Evolutionary conservation across 768 basidiomycete species (phyloP).

Genomic region (Boletus rufocinnamomeus): DNA sequence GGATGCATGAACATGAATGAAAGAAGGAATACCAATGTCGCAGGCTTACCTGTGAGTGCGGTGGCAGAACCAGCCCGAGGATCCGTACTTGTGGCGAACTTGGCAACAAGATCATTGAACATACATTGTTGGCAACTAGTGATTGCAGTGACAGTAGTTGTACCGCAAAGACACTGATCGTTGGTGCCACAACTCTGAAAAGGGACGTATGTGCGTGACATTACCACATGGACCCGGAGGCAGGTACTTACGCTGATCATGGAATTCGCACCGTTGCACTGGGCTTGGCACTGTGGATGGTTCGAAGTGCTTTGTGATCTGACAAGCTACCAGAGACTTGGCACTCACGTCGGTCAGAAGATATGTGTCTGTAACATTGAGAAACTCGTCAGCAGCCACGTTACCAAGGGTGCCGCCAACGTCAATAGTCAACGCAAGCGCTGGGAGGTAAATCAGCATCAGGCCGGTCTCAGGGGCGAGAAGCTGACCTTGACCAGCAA

Average conservation of each 20-base stretch:
- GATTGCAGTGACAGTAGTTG: conserved; percentile 44
- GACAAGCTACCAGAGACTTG: background rate
- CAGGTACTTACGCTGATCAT: conserved; percentile 27
- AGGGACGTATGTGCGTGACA: background rate
- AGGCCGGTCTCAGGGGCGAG: background rate
- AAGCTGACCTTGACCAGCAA: conserved; percentile 61
- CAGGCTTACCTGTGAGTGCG: conserved; percentile 53
- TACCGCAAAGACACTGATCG: conserved; percentile 56
- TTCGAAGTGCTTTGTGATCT: background rate
- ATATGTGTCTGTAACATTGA: conserved; percentile 39
- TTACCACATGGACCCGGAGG: background rate
- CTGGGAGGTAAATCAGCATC: conserved; percentile 20
- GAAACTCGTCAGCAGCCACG: conserved; percentile 46
- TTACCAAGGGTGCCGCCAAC: conserved; percentile 39
- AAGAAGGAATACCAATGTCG: background rate
- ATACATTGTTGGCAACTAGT: conserved; percentile 67
- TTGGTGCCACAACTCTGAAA: conserved; percentile 45
- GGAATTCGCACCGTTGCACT: conserved; percentile 30
- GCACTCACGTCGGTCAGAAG: conserved; percentile 34
- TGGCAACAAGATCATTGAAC: conserved; percentile 53
- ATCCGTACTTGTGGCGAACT: conserved; percentile 51
- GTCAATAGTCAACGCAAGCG: conserved; percentile 51
- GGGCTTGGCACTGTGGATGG: conserved; percentile 25
- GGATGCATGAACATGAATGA: conserved; percentile 8
- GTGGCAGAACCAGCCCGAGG: conserved; percentile 58